Percentiles rank a stretch among this genome's conserved stretches.
Conservation (phyloP, 768 basidiomycete species). For the Tulasnella sp. region DNA sequence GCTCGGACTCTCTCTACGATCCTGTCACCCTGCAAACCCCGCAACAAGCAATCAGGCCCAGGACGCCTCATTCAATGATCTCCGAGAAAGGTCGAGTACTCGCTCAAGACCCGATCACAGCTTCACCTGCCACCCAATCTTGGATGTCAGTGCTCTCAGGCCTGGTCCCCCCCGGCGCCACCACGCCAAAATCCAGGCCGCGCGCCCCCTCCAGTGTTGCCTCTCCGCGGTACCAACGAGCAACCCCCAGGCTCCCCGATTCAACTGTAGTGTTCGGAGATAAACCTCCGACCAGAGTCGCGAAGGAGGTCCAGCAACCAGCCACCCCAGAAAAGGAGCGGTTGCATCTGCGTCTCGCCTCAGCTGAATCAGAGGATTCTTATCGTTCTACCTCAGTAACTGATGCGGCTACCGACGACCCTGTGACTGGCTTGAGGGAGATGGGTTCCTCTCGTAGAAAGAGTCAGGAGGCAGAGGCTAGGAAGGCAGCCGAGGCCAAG, state of each 20-base stretch:
- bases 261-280: neutral
- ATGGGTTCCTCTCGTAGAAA: constrained; percentile 68
- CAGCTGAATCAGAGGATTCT: neutral
- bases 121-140: neutral
- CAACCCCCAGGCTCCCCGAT: neutral
- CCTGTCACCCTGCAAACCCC: neutral
- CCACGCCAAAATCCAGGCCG: too few species aligned
- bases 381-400: neutral
- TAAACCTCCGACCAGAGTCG: neutral
- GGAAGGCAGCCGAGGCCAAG: constrained; percentile 74
- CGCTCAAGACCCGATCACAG: neutral
- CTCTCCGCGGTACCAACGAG: neutral
- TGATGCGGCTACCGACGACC: neutral
- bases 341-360: neutral
- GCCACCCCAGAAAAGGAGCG: neutral
- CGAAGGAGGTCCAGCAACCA: neutral
- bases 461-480: constrained; percentile 92
- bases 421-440: neutral
- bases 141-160: too few species aligned
- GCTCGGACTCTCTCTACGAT: neutral
- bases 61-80: neutral
- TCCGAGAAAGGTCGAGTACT: neutral
- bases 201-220: constrained; percentile 21
- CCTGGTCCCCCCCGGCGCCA: too few species aligned
- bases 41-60: neutral